Base-by-base conservation (phyloP, 495 filamentous ascomycete genomes). In the Penicillium fimorum region DNA sequence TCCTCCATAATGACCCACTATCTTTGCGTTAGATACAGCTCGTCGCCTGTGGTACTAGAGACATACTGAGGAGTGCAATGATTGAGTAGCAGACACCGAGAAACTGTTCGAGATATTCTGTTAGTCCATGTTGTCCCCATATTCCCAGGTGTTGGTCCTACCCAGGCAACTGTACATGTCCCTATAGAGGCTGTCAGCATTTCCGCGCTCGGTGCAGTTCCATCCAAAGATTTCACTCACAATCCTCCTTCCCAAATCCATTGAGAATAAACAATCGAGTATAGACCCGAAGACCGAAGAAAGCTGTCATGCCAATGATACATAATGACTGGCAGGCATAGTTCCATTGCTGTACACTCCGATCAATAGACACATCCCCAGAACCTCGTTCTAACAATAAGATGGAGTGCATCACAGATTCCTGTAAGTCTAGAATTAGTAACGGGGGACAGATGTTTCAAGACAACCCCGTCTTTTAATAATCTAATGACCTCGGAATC, bases 1-100 rank as follows among this genome's bases (percentile, higher is more conserved):
- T 47, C 68, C 63, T 45, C 61, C 65, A 47, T 63, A 65, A 13
- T 63, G 47, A 44, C 66, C 66, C 68, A 69, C 67, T 69, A 41
- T 2, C 20, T 6, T 22, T 22, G 22, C 10, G n/a, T 61, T 58
- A 56, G 58, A 24, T 15, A 32, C 10, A n/a, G 13, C 11, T 10
- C 4, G 11, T 17, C 11, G 13, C 25, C 12, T 22, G 37, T 15
- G 15, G n/a, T 25, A 32, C 20, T 20, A 18, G 25, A 22, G 44
- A 49, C 64, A 37, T 58, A 67, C 67, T 68, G 37, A 67, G 53
- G 32, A 70, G 30, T 0, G 65, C 63, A 49, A 68, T 65, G 12
- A 63, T 44, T n/a, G 65, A 70, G 49, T 70, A 66, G 22, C 52
- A 55, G 29, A 60, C 41, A 2, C 68, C 68, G 2, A 68, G 61